A percentile compares a stretch with the other conserved stretches of the same genome.
Evolutionary conservation across 495 filamentous ascomycete species (phyloP).

Genomic region (Penicillium silybi): DNA sequence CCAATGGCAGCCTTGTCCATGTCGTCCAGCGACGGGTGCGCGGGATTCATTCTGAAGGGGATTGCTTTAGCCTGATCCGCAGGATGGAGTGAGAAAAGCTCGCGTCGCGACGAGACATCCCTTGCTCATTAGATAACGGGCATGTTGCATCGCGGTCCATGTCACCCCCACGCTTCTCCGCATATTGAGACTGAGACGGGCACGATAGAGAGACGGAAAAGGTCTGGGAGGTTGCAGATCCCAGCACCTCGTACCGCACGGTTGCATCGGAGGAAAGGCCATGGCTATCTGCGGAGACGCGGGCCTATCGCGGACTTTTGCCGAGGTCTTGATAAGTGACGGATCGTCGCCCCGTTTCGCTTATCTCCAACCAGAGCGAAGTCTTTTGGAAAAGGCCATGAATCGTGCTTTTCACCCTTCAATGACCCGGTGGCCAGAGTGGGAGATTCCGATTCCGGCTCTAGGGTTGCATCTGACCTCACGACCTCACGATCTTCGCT

Average conservation of each 20-base stretch:
- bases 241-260: neutral
- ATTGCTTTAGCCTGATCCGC: neutral
- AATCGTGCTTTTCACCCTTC: neutral
- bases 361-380: no score
- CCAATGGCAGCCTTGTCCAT: conserved; percentile 17
- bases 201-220: neutral
- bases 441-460: neutral
- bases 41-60: neutral
- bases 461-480: neutral
- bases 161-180: conserved; percentile 27
- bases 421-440: neutral
- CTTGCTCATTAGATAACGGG: conserved; percentile 18
- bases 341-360: neutral
- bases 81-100: neutral
- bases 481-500: no score
- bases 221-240: conserved; percentile 10
- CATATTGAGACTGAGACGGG: conserved; percentile 6
- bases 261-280: conserved; percentile 16
- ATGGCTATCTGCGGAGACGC: conserved; percentile 3
- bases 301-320: neutral
- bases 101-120: conserved; percentile 1
- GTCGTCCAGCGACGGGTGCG: conserved; percentile 13
- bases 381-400: no score
- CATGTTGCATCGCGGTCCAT: conserved; percentile 21
- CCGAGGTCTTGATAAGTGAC: neutral